Conservation (phyloP, 208 protist species). For the Entamoeba invadens region DNA sequence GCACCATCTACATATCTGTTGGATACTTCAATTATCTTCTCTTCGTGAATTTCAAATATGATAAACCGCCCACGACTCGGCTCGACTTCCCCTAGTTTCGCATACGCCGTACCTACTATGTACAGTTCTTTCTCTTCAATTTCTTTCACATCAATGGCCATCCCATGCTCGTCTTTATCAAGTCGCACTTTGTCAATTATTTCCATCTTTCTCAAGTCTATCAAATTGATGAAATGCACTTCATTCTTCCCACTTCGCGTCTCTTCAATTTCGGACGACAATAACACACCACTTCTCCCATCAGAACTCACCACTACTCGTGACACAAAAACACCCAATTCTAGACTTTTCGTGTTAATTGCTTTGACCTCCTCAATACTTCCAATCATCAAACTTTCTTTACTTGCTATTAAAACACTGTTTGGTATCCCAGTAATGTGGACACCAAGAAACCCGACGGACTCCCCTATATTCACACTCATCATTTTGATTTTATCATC, state of each 20-base stretch:
- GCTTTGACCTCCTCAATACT: neutral
- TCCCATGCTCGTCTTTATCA: neutral
- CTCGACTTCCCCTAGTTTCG: neutral
- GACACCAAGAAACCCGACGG: neutral
- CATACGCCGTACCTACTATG: neutral
- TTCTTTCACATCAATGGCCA: neutral
- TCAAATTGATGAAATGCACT: neutral
- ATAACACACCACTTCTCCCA: neutral
- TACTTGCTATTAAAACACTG: neutral
- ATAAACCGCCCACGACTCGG: neutral
- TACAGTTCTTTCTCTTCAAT: neutral
- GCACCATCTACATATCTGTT: neutral
- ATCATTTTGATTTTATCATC: neutral
- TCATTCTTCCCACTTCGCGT: neutral
- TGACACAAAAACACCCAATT: neutral
- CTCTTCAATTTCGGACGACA: neutral
- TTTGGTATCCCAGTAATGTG: neutral
- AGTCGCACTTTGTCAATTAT: neutral
- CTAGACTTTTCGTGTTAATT: neutral
- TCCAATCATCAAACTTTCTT: neutral
- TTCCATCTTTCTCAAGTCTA: neutral
- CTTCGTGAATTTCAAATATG: neutral
- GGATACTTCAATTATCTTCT: neutral
- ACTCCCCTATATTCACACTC: neutral
- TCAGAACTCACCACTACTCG: neutral